Percentiles rank a stretch among this genome's conserved stretches.
Evolutionary conservation across 352 stramenopile genomes (phyloP).

Genomic region (Globisporangium spinosum): DNA sequence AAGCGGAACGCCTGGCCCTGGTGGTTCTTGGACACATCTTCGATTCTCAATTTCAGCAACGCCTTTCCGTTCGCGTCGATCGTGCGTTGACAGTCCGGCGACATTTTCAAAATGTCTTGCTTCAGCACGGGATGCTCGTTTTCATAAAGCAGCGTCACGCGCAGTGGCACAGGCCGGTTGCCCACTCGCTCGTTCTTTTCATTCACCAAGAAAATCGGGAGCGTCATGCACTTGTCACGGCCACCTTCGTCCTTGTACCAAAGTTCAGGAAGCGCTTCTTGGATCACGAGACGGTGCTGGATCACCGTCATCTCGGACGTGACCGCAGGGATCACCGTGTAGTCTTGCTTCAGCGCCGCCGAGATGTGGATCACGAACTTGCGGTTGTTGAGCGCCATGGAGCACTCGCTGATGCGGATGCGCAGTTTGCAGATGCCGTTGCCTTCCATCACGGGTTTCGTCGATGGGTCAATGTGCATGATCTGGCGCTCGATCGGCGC

Average conservation of each 20-base stretch:
- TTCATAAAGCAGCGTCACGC: constrained; percentile 84
- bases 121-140: constrained; percentile 90
- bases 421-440: constrained; percentile 83
- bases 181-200: constrained; percentile 75
- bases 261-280: constrained; percentile 77
- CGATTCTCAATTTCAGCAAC: constrained; percentile 89
- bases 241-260: constrained; percentile 88
- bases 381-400: constrained; percentile 82
- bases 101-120: constrained; percentile 94
- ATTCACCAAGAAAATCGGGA: constrained; percentile 76
- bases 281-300: constrained; percentile 78
- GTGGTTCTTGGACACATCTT: constrained; percentile 97
- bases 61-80: constrained; percentile 84
- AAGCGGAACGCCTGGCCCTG: constrained; percentile 93
- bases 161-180: constrained; percentile 68
- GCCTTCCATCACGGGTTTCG: constrained; percentile 76
- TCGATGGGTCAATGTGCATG: constrained; percentile 72
- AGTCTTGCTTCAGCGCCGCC: constrained; percentile 52
- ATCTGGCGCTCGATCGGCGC: constrained; percentile 76
- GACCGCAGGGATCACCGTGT: constrained; percentile 58
- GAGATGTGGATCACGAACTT: constrained; percentile 85
- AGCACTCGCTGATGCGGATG: constrained; percentile 78
- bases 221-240: constrained; percentile 82
- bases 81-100: constrained; percentile 75
- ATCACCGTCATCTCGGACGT: constrained; percentile 84